Evolutionary conservation across 257 asterid species (phyloP).

Genomic region (Solanum etuberosum): DNA sequence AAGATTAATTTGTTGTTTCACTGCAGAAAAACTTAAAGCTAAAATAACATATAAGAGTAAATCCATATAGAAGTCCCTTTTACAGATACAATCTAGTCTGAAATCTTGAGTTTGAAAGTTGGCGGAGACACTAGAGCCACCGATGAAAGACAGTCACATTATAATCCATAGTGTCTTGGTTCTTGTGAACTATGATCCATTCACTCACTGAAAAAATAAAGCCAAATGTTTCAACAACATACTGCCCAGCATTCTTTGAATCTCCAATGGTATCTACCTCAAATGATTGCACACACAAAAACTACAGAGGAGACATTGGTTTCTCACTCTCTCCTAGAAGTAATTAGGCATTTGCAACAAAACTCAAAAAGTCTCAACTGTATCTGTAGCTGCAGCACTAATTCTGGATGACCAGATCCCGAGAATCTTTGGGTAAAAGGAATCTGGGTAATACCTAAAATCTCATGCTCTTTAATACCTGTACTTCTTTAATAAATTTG

Average conservation of each 20-base stretch:
- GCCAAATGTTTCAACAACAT: not conserved
- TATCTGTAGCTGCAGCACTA: not conserved
- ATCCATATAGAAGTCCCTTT: not conserved
- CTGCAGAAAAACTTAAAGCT: not conserved
- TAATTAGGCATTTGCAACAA: not conserved
- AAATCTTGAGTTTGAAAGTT: not conserved
- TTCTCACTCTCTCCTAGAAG: not conserved
- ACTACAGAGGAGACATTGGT: not conserved
- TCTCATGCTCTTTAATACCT: not conserved
- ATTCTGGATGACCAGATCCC: not conserved
- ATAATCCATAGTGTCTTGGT: not conserved
- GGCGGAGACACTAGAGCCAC: not conserved
- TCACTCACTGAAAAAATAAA: not conserved
- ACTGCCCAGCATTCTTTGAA: not conserved
- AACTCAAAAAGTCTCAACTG: not conserved
- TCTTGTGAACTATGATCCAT: not conserved
- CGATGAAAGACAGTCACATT: not conserved
- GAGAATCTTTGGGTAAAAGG: not conserved
- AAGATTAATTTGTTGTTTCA: not conserved
- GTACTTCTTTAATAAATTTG: not conserved
- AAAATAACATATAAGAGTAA: not conserved
- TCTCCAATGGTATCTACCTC: not conserved
- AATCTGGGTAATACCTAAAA: not conserved
- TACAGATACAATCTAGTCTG: not conserved
- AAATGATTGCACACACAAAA: not conserved